These are phyloP conservation scores for Actinomucor elegans DNA, from an alignment of 371 early-diverging fungal species.

Conservation along the genomic window DNA sequence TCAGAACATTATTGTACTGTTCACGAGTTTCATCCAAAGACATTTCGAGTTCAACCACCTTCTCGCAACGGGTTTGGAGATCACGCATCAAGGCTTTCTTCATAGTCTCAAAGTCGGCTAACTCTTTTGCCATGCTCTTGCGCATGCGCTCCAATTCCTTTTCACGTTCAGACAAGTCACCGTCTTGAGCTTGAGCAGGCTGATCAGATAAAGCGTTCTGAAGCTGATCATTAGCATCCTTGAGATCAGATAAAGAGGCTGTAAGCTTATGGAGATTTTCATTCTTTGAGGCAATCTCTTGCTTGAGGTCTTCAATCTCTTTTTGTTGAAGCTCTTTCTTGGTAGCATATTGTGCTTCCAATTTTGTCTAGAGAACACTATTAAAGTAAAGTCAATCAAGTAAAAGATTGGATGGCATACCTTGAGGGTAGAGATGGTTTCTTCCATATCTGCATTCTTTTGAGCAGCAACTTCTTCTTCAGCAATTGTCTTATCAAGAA, in stretches of 20 bases:
- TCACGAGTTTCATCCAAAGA: slow-evolving; percentile 90
- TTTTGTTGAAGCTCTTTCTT: slow-evolving; percentile 65
- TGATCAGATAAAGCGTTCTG: slow-evolving; percentile 31
- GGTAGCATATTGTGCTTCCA: slow-evolving; percentile 60
- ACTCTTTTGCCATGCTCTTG: slow-evolving; percentile 88
- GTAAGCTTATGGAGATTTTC: slow-evolving; percentile 72
- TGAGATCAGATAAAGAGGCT: slow-evolving; percentile 41
- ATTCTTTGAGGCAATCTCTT: slow-evolving; percentile 66
- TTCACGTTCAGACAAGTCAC: slow-evolving; percentile 64
- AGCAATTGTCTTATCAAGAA: slow-evolving; percentile 91
- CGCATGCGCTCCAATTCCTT: slow-evolving; percentile 87
- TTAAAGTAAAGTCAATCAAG: too few relatives aligned
- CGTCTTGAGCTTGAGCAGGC: slow-evolving; percentile 16
- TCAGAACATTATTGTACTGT: slow-evolving; percentile 82
- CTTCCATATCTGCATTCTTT: slow-evolving; percentile 64
- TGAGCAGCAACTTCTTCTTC: slow-evolving; percentile 79
- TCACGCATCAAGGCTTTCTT: slow-evolving; percentile 96
- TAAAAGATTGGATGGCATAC: slow-evolving; percentile 17
- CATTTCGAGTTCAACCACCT: slow-evolving; percentile 93
- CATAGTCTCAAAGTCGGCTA: slow-evolving; percentile 93
- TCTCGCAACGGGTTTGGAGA: slow-evolving; percentile 93
- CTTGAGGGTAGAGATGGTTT: slow-evolving; percentile 78
- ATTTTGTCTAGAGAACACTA: slow-evolving; percentile 55
- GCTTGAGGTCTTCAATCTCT: slow-evolving; percentile 76
- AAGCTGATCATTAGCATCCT: slow-evolving; percentile 18